Percentiles rank a stretch among this genome's conserved stretches.
Evolutionary conservation across 768 basidiomycete genomes (phyloP).

Genomic region (Leccinum obscurum): DNA sequence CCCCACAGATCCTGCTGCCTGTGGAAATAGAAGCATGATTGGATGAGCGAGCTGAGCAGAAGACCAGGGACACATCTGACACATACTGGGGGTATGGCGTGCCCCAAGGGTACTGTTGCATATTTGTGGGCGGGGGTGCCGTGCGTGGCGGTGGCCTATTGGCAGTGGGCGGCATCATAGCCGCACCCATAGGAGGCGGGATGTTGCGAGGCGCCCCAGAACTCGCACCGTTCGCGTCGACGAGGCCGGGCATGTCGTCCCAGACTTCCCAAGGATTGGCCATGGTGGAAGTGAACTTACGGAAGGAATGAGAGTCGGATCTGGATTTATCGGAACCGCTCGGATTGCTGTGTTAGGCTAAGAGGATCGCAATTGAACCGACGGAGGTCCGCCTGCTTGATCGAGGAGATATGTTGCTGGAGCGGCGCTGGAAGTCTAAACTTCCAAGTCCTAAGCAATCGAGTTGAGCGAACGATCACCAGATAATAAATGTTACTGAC

Average conservation of each 20-base stretch:
- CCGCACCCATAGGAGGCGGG: constrained; percentile 27
- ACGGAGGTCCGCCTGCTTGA: constrained; percentile 2
- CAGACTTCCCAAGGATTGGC: constrained; percentile 13
- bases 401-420: background rate
- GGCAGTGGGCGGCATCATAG: constrained; percentile 6
- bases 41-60: constrained; percentile 2
- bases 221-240: constrained; percentile 15
- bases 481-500: background rate
- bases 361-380: constrained; percentile 4
- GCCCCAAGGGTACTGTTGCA: constrained; percentile 16
- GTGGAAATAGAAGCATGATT: constrained; percentile 7
- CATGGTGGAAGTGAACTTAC: constrained; percentile 16
- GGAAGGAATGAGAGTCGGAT: background rate
- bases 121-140: constrained; percentile 2
- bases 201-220: constrained; percentile 14
- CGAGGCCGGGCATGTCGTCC: constrained; percentile 30
- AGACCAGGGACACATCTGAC: background rate
- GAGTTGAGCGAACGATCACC: background rate
- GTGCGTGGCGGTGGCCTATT: constrained; percentile 14
- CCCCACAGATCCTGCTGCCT: constrained; percentile 18
- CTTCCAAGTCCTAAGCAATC: background rate
- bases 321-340: constrained; percentile 19
- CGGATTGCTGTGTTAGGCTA: constrained; percentile 21
- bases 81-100: constrained; percentile 19
- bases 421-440: background rate